These are phyloP conservation scores for Fusarium pseudocircinatum DNA, from an alignment of 2,329 filamentous ascomycete genomes.

Conservation along the genomic window DNA sequence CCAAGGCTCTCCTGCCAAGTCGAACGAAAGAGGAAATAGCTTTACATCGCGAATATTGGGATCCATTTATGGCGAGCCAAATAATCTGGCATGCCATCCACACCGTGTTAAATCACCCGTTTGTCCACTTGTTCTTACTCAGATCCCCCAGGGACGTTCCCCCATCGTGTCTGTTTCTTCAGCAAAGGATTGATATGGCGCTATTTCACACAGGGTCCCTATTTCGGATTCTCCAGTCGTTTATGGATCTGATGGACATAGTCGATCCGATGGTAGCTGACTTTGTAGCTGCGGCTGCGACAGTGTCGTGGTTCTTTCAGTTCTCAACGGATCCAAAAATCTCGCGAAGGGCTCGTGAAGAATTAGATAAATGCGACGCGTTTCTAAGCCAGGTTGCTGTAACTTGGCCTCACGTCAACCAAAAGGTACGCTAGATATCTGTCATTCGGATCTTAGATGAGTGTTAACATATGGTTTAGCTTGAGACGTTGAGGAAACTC, in stretches of 20 bases:
- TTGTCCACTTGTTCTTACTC: not conserved
- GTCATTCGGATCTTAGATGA: accelerated
- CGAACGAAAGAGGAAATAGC: not conserved
- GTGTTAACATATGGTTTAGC: not conserved
- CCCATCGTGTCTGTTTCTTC: not conserved
- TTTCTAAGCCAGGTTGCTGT: not conserved
- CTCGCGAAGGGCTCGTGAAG: not conserved
- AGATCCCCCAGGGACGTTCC: not conserved
- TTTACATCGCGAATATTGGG: not conserved
- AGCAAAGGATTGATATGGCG: not conserved
- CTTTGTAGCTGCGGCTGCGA: not conserved
- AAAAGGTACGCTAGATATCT: not conserved
- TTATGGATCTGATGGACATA: not conserved
- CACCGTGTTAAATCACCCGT: not conserved
- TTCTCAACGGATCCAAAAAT: not conserved
- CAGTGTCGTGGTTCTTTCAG: not conserved
- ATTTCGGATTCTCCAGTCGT: not conserved
- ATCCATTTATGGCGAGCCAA: not conserved
- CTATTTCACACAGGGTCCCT: not conserved
- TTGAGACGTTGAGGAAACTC: not conserved
- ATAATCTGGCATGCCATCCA: not conserved
- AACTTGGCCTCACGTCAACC: not conserved
- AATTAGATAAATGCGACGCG: accelerated
- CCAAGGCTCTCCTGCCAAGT: not conserved
- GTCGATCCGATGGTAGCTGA: not conserved